A percentile compares a stretch with the other conserved stretches of the same genome.
Evolutionary conservation across 192 early-diverging fungal species (phyloP).

Genomic region (Coemansia sp.): DNA sequence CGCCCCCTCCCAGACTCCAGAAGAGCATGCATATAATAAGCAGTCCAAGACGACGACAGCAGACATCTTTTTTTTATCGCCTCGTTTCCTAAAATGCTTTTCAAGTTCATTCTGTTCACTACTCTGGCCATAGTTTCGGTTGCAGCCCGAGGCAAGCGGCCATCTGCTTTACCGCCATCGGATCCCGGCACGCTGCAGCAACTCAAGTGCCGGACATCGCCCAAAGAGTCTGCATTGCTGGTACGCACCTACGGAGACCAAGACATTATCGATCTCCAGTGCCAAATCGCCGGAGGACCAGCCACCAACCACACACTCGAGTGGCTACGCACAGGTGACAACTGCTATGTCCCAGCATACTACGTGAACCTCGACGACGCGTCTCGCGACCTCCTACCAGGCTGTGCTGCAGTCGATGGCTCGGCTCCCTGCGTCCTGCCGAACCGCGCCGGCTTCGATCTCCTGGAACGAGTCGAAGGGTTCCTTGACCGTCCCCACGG

Average conservation of each 20-base stretch:
- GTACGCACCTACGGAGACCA: slow-evolving; percentile 2
- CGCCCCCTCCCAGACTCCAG: too few species aligned
- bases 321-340: slow-evolving; percentile 13
- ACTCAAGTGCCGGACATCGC: slow-evolving; percentile 13
- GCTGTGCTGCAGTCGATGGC: not conserved
- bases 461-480: slow-evolving; percentile 17
- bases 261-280: slow-evolving; percentile 4
- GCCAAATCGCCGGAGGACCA: slow-evolving; percentile 4
- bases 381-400: not conserved
- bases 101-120: too few species aligned
- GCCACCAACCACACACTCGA: slow-evolving; percentile 1
- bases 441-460: slow-evolving; percentile 2
- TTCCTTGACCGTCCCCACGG: slow-evolving; percentile 6
- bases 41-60: too few species aligned
- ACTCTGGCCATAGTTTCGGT: too few species aligned
- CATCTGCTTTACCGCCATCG: too few species aligned
- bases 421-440: not conserved
- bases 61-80: too few species aligned
- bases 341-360: slow-evolving; percentile 11
- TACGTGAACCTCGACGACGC: not conserved
- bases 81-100: too few species aligned
- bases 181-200: too few species aligned
- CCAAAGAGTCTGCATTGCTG: slow-evolving; percentile 3
- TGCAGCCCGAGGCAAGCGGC: too few species aligned
- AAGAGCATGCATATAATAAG: too few species aligned